Evolutionary conservation across 768 basidiomycete species (phyloP).

Genomic region (Agrocybe praecox): DNA sequence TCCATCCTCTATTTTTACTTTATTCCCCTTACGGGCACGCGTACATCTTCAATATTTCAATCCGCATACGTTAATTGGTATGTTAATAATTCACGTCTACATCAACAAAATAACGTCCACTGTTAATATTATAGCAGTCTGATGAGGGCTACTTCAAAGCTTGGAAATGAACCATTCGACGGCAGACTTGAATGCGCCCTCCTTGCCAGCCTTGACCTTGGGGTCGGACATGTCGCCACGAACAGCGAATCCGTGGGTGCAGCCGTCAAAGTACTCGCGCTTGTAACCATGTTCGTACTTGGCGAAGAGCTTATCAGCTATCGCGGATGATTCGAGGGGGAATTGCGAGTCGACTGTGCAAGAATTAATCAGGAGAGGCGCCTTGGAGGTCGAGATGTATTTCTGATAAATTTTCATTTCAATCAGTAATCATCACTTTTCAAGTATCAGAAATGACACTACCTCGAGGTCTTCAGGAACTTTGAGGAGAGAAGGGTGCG

Average conservation of each 20-base stretch:
- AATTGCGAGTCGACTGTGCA: constrained; percentile 57
- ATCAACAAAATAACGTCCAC: not conserved
- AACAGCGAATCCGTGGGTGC: constrained; percentile 57
- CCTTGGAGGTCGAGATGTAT: constrained; percentile 45
- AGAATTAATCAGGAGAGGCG: constrained; percentile 70
- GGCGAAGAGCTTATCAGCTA: constrained; percentile 54
- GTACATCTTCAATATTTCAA: too few species aligned
- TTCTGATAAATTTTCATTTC: constrained; percentile 32
- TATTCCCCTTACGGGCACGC: too few species aligned
- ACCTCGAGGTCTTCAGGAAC: constrained; percentile 67
- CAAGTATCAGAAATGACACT: not conserved
- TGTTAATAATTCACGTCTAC: not conserved
- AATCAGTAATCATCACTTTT: not conserved
- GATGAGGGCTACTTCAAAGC: constrained; percentile 7
- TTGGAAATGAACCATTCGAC: constrained; percentile 53
- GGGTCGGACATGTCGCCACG: constrained; percentile 51
- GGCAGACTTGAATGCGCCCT: constrained; percentile 59
- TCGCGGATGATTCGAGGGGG: constrained; percentile 42
- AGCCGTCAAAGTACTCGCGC: constrained; percentile 48
- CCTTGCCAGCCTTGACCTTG: constrained; percentile 60
- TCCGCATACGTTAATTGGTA: too few species aligned
- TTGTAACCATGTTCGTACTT: constrained; percentile 53
- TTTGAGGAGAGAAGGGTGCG: constrained; percentile 67
- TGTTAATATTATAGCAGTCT: not conserved
- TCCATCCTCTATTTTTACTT: too few species aligned